Base-by-base conservation (phyloP, 2,329 filamentous ascomycete genomes). In the Fusarium lateritium region DNA sequence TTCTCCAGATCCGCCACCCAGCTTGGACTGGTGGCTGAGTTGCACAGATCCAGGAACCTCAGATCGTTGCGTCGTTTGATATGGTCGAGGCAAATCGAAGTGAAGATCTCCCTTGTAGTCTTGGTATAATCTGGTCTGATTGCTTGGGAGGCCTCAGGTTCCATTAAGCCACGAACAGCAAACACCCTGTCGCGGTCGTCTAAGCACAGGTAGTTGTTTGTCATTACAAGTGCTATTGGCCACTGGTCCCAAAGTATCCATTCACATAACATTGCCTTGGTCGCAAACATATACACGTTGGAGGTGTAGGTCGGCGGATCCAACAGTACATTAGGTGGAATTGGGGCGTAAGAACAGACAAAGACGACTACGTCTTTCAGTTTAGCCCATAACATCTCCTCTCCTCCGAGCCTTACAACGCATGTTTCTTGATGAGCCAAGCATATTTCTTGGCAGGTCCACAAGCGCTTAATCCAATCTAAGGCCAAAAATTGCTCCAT, bases 101-200 rank as follows among this genome's bases (percentile, higher is more conserved):
- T 31, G 4, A 45, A 31, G 3, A 58, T 19, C 3, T 45, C 22
- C 19, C 24, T 58, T 3, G 26, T 10, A 13, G 55, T 44, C 24
- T 53, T 58, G 6, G 24, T 33, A 7, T 58, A 58, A 8, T 58
- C 49, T 5, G 36, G 22, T 11, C 17, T 26, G 14, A 58, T 54
- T 0, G 15, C 54, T 14, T 28, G 7, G 8, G 49, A 24, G 3
- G 19, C 5, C 2, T 45, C 31, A 14, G 24, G 24, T 8, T 14
- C 5, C 2, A 58, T 11, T 5, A 54, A n/a, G 1, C 55, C 55
- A 2, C n/a, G 40, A 3, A 58, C 3, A 1, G 47, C 31, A 13
- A 31, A 58, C 8, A 54, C 17, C 9, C 31, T 54, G 6, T 54
- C 55, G 4, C 55, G 49, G 7, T 17, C 33, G 7, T 58, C 55